phyloP scores from a whole-genome alignment of 139 green algal genomes.

The Chlorella sorokiniana region DNA sequence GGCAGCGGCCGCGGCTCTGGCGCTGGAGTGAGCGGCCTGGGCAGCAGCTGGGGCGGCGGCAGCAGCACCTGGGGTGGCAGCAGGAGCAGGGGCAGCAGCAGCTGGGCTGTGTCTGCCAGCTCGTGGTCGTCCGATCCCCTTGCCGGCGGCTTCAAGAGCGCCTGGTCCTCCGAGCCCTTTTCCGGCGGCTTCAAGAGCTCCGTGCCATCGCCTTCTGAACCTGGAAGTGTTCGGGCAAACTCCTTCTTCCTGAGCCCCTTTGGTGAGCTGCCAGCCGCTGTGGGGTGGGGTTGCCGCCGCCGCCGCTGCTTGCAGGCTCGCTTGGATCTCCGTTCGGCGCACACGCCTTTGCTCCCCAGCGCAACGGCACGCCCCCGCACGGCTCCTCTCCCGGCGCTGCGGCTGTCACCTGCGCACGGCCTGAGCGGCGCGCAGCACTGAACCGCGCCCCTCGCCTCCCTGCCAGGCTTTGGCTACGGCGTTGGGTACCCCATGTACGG shows the following conservation, averaged over 20 bases:
- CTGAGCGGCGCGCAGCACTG: background rate
- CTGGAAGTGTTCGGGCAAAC: background rate
- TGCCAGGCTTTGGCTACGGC: constrained; percentile 30
- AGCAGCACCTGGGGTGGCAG: background rate
- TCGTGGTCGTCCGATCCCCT: background rate
- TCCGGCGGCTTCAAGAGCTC: background rate
- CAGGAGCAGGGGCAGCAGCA: background rate
- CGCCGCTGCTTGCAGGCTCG: too few species aligned
- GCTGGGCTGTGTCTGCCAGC: background rate
- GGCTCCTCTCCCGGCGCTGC: too few species aligned
- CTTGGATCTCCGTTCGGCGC: too few species aligned
- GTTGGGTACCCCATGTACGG: constrained; percentile 42
- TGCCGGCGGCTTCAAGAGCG: background rate
- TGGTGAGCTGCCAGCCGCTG: background rate
- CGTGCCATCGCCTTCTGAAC: background rate
- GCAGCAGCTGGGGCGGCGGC: constrained; percentile 1
- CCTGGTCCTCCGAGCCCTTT: background rate
- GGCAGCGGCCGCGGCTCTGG: too few species aligned
- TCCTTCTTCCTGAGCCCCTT: constrained; percentile 35
- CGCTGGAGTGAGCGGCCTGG: background rate
- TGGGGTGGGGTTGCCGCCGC: too few species aligned
- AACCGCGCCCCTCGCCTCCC: background rate
- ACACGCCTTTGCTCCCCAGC: too few species aligned
- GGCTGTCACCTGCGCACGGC: too few species aligned
- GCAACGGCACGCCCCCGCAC: too few species aligned